Evolutionary conservation across 1,139 yeast species (phyloP).

Genomic region (Taphrina betulina): DNA sequence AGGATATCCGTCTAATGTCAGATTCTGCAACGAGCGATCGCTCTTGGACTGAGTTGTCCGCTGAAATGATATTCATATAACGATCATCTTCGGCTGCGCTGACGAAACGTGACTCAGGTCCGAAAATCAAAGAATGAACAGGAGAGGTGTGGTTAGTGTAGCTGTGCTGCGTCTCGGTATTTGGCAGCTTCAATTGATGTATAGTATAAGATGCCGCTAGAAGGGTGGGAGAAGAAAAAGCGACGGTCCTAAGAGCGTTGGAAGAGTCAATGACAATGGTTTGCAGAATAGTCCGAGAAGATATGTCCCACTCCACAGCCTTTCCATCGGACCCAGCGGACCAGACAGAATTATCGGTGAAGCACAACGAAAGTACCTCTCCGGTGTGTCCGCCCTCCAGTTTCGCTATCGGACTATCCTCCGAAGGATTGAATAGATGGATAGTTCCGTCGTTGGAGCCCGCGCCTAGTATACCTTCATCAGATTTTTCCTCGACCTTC

Average conservation of each 20-base stretch:
- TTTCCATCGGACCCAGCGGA: constrained; percentile 63
- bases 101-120: constrained; percentile 46
- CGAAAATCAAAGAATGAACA: constrained; percentile 50
- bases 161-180: constrained; percentile 47
- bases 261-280: constrained; percentile 39
- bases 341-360: constrained; percentile 59
- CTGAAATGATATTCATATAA: constrained; percentile 67
- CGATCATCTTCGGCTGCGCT: constrained; percentile 77
- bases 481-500: constrained; percentile 41
- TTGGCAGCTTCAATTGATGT: constrained; percentile 47
- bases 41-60: constrained; percentile 43
- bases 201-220: constrained; percentile 35
- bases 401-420: constrained; percentile 56
- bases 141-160: constrained; percentile 77
- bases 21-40: constrained; percentile 67
- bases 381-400: constrained; percentile 55
- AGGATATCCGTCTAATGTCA: constrained; percentile 53
- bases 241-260: constrained; percentile 36
- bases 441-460: constrained; percentile 68
- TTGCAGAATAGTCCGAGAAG: constrained; percentile 4
- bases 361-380: constrained; percentile 49
- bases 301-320: constrained; percentile 64
- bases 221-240: constrained; percentile 51
- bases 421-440: constrained; percentile 65
- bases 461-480: constrained; percentile 55